phyloP scores from a whole-genome alignment of 164 flowering plant species.

The Magnolia kwangsiensis region DNA sequence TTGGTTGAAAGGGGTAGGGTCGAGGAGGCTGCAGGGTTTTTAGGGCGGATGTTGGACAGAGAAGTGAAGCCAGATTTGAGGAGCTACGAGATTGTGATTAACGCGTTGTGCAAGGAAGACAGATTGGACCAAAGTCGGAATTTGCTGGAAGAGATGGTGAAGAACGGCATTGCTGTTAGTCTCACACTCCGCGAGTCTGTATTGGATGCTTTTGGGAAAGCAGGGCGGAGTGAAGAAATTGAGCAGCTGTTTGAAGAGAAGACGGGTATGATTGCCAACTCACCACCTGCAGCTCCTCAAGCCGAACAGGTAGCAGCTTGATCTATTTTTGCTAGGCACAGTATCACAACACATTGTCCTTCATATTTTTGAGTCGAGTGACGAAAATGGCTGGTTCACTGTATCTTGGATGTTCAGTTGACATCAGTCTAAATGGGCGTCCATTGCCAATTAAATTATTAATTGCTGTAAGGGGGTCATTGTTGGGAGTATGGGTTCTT shows the following conservation, averaged over 20 bases:
- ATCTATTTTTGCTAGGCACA: neutral
- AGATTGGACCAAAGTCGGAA: conserved; percentile 30
- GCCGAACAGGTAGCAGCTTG: conserved; percentile 15
- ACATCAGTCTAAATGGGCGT: neutral
- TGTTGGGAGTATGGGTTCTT: too few relatives aligned
- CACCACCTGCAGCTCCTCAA: conserved; percentile 8
- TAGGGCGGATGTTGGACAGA: conserved; percentile 54
- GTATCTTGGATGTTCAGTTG: neutral
- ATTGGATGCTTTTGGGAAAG: conserved; percentile 41
- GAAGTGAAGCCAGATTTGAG: conserved; percentile 64
- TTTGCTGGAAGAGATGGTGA: conserved; percentile 49
- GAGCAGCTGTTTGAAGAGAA: conserved; percentile 37
- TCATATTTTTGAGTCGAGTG: neutral
- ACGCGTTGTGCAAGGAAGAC: conserved; percentile 43
- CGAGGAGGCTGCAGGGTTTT: conserved; percentile 39
- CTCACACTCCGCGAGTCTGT: conserved; percentile 38
- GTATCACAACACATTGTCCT: neutral
- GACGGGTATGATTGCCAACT: conserved; percentile 5
- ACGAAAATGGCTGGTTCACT: neutral
- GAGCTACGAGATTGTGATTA: conserved; percentile 54
- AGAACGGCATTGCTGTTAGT: conserved; percentile 37
- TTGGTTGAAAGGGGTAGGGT: conserved; percentile 44
- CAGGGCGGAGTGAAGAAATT: conserved; percentile 49
- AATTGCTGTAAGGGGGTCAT: neutral
- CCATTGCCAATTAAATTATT: neutral